Evolutionary conservation across 495 filamentous ascomycete genomes (phyloP), one percentile per base, ranked within the genome.

Genomic region (Aspergillus steynii): DNA sequence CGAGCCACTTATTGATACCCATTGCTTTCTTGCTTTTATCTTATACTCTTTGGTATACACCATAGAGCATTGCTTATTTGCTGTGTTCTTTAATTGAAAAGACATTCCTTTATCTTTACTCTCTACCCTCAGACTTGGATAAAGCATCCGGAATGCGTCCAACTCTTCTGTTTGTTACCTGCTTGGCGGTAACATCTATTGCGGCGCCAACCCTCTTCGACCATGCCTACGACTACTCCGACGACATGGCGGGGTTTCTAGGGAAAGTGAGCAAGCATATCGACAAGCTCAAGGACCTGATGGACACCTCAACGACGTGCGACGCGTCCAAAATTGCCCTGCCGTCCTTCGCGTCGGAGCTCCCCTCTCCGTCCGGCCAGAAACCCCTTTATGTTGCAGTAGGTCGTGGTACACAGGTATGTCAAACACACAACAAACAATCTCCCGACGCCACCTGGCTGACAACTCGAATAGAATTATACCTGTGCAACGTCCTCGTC

Each of bases 381-480:
- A 74, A 56, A 1, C 78, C 92, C 31, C 84, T 82, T 69, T 91
- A 95, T 69, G 88, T 97, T 32, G 91, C 87, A 66, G 79, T 98
- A 53, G 94, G 94, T 67, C 88, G 91, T 37, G 94, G 94, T 45
- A 93, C 88, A 10, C 81, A 83, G 71, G 80, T 83, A 72, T 65
- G 74, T 27, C 26, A 53, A 7, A 5, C 31, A 25, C 29, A 26
- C 32, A 27, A 2, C 2, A 52, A 26, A 55, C 64, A 29, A 47
- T 42, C 29, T 28, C 20, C 47, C 15, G 8, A 15, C 9, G 9
- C 49, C 1, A 49, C 2, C 65, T 60, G 10, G 60, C 55, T 50
- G 52, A 61, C 56, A 9, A 50, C 46, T 2, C 7, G 12, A 42
- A 56, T 85, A 97, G 79, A 97, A 97, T 82, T 98, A 97, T 75